Evolutionary conservation across 345 rosid species (phyloP).

Genomic region (Laguncularia racemosa): DNA sequence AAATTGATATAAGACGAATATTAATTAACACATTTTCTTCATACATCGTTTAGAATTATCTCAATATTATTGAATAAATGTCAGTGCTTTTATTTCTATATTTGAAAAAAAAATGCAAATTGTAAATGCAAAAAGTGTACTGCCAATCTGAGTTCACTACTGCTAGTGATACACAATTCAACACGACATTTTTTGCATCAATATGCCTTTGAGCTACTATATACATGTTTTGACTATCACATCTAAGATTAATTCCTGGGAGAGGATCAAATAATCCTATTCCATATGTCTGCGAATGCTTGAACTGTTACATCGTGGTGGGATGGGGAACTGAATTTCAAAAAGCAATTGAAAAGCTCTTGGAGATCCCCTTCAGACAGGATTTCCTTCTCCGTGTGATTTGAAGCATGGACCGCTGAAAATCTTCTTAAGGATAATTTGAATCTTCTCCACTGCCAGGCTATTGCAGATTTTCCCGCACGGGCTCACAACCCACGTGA

Average conservation of each 20-base stretch:
- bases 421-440: slow-evolving; percentile 37
- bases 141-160: too few relatives aligned
- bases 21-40: too few relatives aligned
- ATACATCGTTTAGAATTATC: too few relatives aligned
- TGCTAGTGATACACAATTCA: too few relatives aligned
- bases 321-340: slow-evolving; percentile 36
- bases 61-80: too few relatives aligned
- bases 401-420: slow-evolving; percentile 40
- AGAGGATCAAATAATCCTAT: slow-evolving; percentile 3
- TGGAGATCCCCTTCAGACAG: slow-evolving; percentile 28
- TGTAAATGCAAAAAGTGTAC: too few relatives aligned
- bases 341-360: slow-evolving; percentile 45
- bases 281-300: slow-evolving; percentile 46
- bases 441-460: slow-evolving; percentile 39
- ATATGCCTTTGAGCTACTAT: too few relatives aligned
- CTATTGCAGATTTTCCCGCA: slow-evolving; percentile 32
- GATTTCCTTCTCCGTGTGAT: slow-evolving; percentile 43
- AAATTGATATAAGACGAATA: too few relatives aligned
- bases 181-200: too few relatives aligned
- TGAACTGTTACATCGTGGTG: slow-evolving; percentile 32
- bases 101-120: too few relatives aligned
- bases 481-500: slow-evolving; percentile 11
- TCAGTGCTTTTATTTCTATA: too few relatives aligned
- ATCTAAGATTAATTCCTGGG: background rate
- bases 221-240: too few relatives aligned